phyloP scores from a whole-genome alignment of 768 basidiomycete genomes.

The Tubosaeta brunneosetosa region DNA sequence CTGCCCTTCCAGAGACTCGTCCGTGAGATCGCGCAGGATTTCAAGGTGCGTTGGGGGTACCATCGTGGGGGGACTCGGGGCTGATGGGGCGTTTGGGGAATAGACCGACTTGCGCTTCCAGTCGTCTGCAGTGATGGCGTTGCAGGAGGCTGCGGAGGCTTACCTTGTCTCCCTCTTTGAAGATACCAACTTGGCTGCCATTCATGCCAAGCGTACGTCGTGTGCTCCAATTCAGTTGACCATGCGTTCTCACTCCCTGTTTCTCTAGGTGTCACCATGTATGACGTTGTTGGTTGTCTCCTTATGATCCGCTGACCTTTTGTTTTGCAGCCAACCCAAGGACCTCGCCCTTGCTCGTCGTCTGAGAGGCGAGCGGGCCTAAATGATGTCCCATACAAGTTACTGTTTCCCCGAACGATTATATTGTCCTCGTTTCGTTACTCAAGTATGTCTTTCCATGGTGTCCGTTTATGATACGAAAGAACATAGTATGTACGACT shows the following conservation, averaged over 20 bases:
- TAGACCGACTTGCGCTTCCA: constrained; percentile 93
- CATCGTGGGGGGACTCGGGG: too few species aligned
- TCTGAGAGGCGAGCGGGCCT: constrained; percentile 82
- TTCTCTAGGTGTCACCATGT: constrained; percentile 52
- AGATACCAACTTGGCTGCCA: constrained; percentile 88
- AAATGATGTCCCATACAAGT: constrained; percentile 22
- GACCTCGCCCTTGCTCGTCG: constrained; percentile 84
- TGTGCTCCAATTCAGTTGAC: not conserved
- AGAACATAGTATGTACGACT: constrained; percentile 30
- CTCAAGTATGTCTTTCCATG: constrained; percentile 13
- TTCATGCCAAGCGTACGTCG: constrained; percentile 73
- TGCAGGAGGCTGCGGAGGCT: constrained; percentile 90
- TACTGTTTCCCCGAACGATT: not conserved
- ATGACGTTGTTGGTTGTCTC: constrained; percentile 20
- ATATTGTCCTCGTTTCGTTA: constrained; percentile 8
- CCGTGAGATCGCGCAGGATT: constrained; percentile 94
- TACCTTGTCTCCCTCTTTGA: constrained; percentile 85
- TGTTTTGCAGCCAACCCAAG: constrained; percentile 65
- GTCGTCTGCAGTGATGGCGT: constrained; percentile 89
- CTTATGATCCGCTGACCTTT: constrained; percentile 13
- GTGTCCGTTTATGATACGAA: constrained; percentile 24
- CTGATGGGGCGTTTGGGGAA: constrained; percentile 3
- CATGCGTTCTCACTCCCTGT: constrained; percentile 7
- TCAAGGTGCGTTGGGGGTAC: constrained; percentile 60
- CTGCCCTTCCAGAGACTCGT: constrained; percentile 99